A percentile compares a stretch with the other conserved stretches of the same genome.
phyloP scores from a whole-genome alignment of 192 early-diverging fungal species.

The Geranomyces michiganensis region DNA sequence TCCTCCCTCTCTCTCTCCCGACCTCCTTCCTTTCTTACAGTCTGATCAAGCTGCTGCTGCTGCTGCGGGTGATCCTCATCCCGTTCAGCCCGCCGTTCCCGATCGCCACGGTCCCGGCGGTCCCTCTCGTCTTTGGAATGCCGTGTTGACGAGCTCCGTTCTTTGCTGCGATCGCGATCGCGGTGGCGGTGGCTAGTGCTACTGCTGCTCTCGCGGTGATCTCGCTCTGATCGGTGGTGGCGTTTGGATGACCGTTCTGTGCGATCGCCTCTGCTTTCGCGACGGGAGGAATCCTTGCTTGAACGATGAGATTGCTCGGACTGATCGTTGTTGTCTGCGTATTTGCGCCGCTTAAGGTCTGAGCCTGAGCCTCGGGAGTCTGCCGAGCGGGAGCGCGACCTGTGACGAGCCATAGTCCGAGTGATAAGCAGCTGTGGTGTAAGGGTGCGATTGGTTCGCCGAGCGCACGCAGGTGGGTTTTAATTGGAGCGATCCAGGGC shows the following conservation, averaged over 20 bases:
- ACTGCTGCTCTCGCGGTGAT: neutral
- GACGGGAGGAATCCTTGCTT: neutral
- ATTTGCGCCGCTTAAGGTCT: slow-evolving; percentile 1
- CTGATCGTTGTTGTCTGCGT: neutral
- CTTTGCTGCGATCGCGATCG: slow-evolving; percentile 19
- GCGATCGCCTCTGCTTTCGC: neutral
- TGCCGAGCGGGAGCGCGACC: slow-evolving; percentile 28
- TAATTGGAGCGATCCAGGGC: no score
- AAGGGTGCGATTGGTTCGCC: no score
- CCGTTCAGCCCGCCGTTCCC: slow-evolving; percentile 27
- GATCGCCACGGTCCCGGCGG: slow-evolving; percentile 38
- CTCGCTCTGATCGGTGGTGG: slow-evolving; percentile 7
- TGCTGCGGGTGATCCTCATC: neutral
- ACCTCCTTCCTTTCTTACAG: slow-evolving; percentile 28
- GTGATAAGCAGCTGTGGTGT: no score
- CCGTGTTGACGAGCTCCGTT: slow-evolving; percentile 27
- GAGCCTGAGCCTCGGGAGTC: slow-evolving; percentile 1
- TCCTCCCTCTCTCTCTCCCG: slow-evolving; percentile 14
- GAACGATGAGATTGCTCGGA: neutral
- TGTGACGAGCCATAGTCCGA: slow-evolving; percentile 12
- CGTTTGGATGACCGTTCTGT: neutral
- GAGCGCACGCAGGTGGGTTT: no score
- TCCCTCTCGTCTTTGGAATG: slow-evolving; percentile 40
- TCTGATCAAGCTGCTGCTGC: slow-evolving; percentile 3
- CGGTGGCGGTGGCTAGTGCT: no score